Conservation (phyloP, 2,329 filamentous ascomycete genomes). For the Ophiocordyceps robertsii region DNA sequence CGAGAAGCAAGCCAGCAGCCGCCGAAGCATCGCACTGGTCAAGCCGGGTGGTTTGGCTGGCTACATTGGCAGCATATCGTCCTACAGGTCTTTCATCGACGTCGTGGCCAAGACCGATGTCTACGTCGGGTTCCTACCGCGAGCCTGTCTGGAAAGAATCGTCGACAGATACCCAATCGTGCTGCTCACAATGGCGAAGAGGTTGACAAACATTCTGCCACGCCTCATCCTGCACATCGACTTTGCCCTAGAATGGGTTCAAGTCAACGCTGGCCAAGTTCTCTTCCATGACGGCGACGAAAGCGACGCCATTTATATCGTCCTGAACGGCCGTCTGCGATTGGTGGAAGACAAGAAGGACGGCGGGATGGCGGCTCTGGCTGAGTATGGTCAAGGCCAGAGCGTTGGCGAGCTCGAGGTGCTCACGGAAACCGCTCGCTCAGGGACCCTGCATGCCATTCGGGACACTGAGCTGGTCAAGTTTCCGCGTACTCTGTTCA, state of each 20-base stretch:
- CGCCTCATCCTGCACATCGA: slow-evolving; percentile 90
- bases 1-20: slow-evolving; percentile 28
- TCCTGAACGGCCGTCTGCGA: slow-evolving; percentile 82
- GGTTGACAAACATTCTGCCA: slow-evolving; percentile 78
- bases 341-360: slow-evolving; percentile 71
- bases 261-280: slow-evolving; percentile 88
- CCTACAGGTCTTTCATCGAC: slow-evolving; percentile 90
- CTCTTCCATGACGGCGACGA: slow-evolving; percentile 90
- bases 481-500: slow-evolving; percentile 90
- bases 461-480: slow-evolving; percentile 93
- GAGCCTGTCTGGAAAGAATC: slow-evolving; percentile 75
- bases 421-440: slow-evolving; percentile 82
- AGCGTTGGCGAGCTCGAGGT: slow-evolving; percentile 96
- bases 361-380: slow-evolving; percentile 72
- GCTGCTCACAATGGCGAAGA: slow-evolving; percentile 88
- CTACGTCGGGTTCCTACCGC: slow-evolving; percentile 88
- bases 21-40: slow-evolving; percentile 72
- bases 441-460: slow-evolving; percentile 87
- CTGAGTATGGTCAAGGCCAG: slow-evolving; percentile 92
- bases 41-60: slow-evolving; percentile 91
- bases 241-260: slow-evolving; percentile 96
- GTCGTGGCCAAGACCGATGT: slow-evolving; percentile 97
- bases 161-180: slow-evolving; percentile 89
- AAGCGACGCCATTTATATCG: slow-evolving; percentile 96
- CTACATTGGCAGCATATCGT: slow-evolving; percentile 88